These are phyloP conservation scores for Bipolaris sorokiniana DNA, from an alignment of 2,329 filamentous ascomycete genomes.

Conservation along the genomic window DNA sequence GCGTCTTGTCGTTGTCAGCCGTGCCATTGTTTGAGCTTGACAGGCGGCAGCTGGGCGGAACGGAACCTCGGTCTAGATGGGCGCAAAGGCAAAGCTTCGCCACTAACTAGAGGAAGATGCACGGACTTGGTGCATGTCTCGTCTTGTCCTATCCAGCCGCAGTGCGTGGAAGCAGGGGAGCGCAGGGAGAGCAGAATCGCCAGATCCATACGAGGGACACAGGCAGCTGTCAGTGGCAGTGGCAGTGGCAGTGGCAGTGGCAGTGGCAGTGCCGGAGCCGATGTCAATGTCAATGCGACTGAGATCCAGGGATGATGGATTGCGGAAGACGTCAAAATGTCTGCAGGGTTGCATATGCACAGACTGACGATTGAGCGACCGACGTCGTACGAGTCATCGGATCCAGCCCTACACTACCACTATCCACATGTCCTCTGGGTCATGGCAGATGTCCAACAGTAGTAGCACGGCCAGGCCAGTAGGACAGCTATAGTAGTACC, in stretches of 20 bases:
- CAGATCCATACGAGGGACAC: not conserved
- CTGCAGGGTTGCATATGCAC: constrained; percentile 1
- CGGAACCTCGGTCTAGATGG: constrained; percentile 12
- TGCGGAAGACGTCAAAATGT: not conserved
- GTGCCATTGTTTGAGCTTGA: constrained; percentile 6
- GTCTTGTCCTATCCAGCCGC: not conserved
- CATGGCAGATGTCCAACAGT: not conserved
- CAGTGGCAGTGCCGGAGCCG: not conserved
- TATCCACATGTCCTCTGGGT: not conserved
- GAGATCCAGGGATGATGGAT: not conserved
- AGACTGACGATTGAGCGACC: not conserved
- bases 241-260: not conserved
- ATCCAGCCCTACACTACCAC: constrained; percentile 6
- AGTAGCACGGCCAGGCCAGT: too few relatives aligned
- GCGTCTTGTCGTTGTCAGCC: constrained; percentile 5
- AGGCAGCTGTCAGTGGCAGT: not conserved
- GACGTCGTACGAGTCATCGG: constrained; percentile 2
- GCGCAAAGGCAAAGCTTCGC: not conserved
- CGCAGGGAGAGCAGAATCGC: constrained; percentile 4
- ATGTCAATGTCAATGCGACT: too few relatives aligned
- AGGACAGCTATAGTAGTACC: not conserved
- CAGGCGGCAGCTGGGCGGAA: not conserved
- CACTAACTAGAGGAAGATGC: not conserved
- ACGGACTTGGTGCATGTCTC: not conserved
- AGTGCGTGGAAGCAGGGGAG: not conserved